These are phyloP conservation scores for Ormosia emarginata DNA, from an alignment of 306 rosid genomes.

Conservation along the genomic window DNA sequence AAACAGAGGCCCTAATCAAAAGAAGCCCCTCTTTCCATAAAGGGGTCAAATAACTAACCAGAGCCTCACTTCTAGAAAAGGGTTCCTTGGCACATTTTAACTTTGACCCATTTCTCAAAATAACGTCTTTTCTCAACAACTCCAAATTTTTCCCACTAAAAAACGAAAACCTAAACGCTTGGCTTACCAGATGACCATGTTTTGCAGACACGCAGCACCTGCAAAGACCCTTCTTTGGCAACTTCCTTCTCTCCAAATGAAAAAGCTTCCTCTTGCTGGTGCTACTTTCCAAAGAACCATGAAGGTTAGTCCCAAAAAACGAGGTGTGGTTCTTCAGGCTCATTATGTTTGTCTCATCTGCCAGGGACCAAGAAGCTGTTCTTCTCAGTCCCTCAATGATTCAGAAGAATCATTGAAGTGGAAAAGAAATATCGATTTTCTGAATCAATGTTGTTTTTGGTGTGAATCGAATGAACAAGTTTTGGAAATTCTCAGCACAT, in stretches of 20 bases:
- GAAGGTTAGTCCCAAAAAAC: constrained; percentile 54
- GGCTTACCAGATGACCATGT: constrained; percentile 40
- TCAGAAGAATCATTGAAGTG: background rate
- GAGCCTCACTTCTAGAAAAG: constrained; percentile 41
- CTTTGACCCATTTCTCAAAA: constrained; percentile 41
- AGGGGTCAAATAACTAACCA: constrained; percentile 48
- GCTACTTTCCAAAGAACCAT: constrained; percentile 31
- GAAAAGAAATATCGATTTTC: too few species aligned
- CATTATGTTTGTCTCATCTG: constrained; percentile 47
- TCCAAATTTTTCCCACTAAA: constrained; percentile 63
- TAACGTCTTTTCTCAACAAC: constrained; percentile 43
- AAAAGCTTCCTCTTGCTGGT: constrained; percentile 15
- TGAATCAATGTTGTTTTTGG: too few species aligned
- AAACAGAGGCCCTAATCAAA: constrained; percentile 69
- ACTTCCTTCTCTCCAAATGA: constrained; percentile 28
- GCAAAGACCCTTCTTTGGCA: constrained; percentile 34
- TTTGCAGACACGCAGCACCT: constrained; percentile 43
- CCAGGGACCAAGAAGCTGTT: constrained; percentile 54
- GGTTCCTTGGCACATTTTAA: constrained; percentile 61
- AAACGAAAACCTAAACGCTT: constrained; percentile 47
- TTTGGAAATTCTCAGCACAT: too few species aligned
- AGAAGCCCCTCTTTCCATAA: constrained; percentile 73
- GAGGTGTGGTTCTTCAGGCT: constrained; percentile 45
- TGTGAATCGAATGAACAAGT: too few species aligned
- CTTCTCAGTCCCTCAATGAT: constrained; percentile 49